A percentile compares a stretch with the other conserved stretches of the same genome.
Evolutionary conservation across 179 eudicot genomes (phyloP).

Genomic region (Sideroxylon spinosum): DNA sequence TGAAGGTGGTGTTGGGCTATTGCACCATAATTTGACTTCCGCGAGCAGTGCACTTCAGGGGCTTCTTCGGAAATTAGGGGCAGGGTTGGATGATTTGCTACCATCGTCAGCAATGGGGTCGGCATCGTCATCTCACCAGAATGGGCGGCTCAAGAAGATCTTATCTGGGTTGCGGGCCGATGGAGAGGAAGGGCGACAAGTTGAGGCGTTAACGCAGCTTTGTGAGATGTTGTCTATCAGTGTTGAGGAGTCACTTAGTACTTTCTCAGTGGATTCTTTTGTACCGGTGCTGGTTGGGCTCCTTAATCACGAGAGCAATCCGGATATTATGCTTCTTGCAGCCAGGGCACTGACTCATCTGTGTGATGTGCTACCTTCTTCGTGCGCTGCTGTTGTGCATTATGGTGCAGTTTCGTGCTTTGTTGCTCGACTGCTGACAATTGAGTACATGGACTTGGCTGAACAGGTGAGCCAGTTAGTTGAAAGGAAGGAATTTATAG

Average conservation of each 20-base stretch:
- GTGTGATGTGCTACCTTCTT: conserved; percentile 92
- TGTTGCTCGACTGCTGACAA: conserved; percentile 85
- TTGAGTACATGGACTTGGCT: conserved; percentile 99
- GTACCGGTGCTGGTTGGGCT: conserved; percentile 91
- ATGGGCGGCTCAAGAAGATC: conserved; percentile 82
- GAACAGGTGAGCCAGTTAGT: conserved; percentile 63
- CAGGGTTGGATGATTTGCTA: conserved; percentile 87
- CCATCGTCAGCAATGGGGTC: conserved; percentile 81
- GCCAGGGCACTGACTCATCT: conserved; percentile 90
- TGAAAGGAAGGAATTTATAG: background rate
- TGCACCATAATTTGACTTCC: conserved; percentile 84
- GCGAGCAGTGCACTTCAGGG: conserved; percentile 98
- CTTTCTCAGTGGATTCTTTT: conserved; percentile 86
- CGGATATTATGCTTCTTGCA: conserved; percentile 97
- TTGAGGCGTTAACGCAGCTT: conserved; percentile 89
- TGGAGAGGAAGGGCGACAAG: conserved; percentile 93
- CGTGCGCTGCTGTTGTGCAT: conserved; percentile 93
- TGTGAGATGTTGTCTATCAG: conserved; percentile 91
- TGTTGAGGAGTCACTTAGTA: conserved; percentile 88
- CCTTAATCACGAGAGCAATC: conserved; percentile 87
- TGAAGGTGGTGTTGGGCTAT: conserved; percentile 66
- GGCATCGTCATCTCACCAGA: conserved; percentile 88
- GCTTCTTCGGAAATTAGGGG: conserved; percentile 79
- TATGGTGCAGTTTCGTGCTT: conserved; percentile 92
- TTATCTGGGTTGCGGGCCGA: conserved; percentile 79